Conservation (phyloP, 2,329 filamentous ascomycete genomes). For the Alternaria atra region DNA sequence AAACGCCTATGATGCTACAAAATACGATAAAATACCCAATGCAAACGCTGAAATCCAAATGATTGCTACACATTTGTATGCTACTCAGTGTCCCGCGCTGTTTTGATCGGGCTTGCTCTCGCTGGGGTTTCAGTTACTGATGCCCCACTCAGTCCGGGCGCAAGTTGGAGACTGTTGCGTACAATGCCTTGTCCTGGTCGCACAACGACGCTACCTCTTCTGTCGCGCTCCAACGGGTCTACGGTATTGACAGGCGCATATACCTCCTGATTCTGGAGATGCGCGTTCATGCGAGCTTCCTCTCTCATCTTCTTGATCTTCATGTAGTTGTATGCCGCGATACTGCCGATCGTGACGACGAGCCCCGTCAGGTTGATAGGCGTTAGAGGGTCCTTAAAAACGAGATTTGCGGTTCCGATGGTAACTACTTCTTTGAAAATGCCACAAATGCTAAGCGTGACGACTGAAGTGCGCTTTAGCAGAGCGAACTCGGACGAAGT, state of each 20-base stretch:
- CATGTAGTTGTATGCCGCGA: conserved; percentile 90
- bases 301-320: conserved; percentile 89
- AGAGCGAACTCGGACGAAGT: conserved; percentile 95
- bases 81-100: conserved; percentile 57
- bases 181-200: conserved; percentile 41
- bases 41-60: conserved; percentile 8
- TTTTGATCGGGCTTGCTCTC: conserved; percentile 54
- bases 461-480: conserved; percentile 91
- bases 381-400: conserved; percentile 90
- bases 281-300: conserved; percentile 68
- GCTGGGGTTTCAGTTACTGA: conserved; percentile 37
- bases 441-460: conserved; percentile 93
- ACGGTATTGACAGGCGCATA: conserved; percentile 48
- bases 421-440: conserved; percentile 99
- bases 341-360: conserved; percentile 86
- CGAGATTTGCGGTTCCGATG: conserved; percentile 83
- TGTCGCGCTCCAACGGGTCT: conserved; percentile 40
- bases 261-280: conserved; percentile 51
- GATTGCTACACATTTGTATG: neutral
- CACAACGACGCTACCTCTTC: conserved; percentile 26
- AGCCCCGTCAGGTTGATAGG: conserved; percentile 87
- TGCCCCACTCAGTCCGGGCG: conserved; percentile 32
- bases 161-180: conserved; percentile 50
- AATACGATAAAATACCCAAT: conserved; percentile 5
- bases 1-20: conserved; percentile 25